Conservation (phyloP, 2,329 filamentous ascomycete species). For the Aspergillus puulaauensis region DNA sequence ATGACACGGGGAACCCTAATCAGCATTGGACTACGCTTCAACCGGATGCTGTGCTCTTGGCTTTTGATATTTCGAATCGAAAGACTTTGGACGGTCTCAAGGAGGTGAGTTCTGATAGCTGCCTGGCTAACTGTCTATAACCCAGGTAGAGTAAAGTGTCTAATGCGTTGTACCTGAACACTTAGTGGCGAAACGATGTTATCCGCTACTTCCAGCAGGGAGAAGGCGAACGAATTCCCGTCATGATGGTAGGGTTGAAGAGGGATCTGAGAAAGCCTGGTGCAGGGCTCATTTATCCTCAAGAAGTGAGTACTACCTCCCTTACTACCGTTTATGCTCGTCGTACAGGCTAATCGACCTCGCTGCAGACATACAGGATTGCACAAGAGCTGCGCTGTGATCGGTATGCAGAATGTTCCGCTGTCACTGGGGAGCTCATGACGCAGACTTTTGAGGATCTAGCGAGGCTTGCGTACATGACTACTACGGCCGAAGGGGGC, state of each 20-base stretch:
- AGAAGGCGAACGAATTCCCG: conserved; percentile 48
- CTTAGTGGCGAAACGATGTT: conserved; percentile 45
- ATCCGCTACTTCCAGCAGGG: conserved; percentile 52
- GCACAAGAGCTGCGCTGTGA: conserved; percentile 62
- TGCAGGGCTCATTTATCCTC: conserved; percentile 43
- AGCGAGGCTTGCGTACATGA: conserved; percentile 57
- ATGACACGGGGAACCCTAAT: conserved; percentile 57
- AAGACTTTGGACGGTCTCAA: conserved; percentile 50
- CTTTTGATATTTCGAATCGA: conserved; percentile 59
- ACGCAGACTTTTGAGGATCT: conserved; percentile 62
- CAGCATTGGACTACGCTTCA: conserved; percentile 55
- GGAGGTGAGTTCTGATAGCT: conserved; percentile 23
- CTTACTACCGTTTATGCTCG: background rate
- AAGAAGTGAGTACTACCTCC: conserved; percentile 33
- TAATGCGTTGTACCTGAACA: background rate
- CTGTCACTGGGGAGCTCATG: conserved; percentile 60
- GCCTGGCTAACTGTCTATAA: background rate
- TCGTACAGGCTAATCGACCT: conserved; percentile 12
- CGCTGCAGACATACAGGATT: conserved; percentile 51
- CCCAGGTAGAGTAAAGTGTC: background rate
- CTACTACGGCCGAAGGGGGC: conserved; percentile 55
- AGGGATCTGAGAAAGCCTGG: conserved; percentile 54
- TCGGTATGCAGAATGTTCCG: conserved; percentile 63
- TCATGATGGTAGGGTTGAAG: conserved; percentile 61
- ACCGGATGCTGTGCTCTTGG: conserved; percentile 58